Evolutionary conservation across 345 rosid genomes (phyloP).

Genomic region (Tarenaya hassleriana): DNA sequence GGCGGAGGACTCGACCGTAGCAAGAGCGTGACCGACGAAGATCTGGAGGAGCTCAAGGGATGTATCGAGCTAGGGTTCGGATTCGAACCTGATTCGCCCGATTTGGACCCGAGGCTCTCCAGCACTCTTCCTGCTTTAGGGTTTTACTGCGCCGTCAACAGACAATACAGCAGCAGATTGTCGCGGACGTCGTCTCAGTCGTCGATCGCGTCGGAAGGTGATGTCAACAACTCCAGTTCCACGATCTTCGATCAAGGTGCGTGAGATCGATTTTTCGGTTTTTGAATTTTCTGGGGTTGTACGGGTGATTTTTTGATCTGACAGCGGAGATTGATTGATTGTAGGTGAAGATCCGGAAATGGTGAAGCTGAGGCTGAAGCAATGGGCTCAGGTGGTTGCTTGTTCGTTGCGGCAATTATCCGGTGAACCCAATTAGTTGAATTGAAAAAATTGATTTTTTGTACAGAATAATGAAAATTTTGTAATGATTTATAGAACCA

Average conservation of each 20-base stretch:
- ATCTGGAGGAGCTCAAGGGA: constrained; percentile 73
- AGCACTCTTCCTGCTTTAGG: constrained; percentile 71
- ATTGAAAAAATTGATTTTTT: not conserved
- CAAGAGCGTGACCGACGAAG: constrained; percentile 69
- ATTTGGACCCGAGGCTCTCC: constrained; percentile 56
- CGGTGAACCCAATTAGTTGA: constrained; percentile 34
- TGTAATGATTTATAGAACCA: not conserved
- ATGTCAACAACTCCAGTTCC: constrained; percentile 29
- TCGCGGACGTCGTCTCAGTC: constrained; percentile 57
- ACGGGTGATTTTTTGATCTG: constrained; percentile 6
- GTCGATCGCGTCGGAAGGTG: constrained; percentile 44
- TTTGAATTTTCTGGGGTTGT: not conserved
- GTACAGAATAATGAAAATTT: not conserved
- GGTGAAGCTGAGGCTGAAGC: constrained; percentile 66
- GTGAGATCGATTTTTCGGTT: not conserved
- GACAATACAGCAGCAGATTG: constrained; percentile 44
- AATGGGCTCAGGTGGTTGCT: constrained; percentile 89
- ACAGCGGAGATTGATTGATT: not conserved
- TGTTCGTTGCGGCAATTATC: constrained; percentile 61
- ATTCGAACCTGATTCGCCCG: constrained; percentile 55
- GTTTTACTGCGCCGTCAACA: constrained; percentile 64
- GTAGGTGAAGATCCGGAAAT: constrained; percentile 66
- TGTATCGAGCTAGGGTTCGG: constrained; percentile 86
- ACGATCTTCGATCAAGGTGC: constrained; percentile 60
- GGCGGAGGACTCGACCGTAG: constrained; percentile 22